Evolutionary conservation across 257 asterid genomes (phyloP).

Genomic region (Nicotiana noctiflora): DNA sequence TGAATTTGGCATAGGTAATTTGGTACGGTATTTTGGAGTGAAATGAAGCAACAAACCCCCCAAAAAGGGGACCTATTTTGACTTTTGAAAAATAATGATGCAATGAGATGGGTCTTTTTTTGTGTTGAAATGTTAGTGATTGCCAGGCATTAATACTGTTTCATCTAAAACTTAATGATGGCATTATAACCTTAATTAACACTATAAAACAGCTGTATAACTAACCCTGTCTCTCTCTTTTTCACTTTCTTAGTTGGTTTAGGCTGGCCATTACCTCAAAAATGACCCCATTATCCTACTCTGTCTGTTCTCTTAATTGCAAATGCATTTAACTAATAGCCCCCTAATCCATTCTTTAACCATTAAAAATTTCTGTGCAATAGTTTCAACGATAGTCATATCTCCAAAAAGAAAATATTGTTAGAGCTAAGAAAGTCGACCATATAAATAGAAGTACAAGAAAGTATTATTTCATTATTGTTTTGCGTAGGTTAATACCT

Average conservation of each 20-base stretch:
- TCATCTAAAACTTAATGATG: not conserved
- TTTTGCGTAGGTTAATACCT: too few relatives aligned
- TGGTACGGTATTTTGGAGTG: not conserved
- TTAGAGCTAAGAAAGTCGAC: too few relatives aligned
- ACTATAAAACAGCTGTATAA: conserved; percentile 7
- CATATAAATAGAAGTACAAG: too few relatives aligned
- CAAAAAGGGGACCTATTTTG: not conserved
- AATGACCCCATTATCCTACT: not conserved
- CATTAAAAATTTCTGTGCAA: not conserved
- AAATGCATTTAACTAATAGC: not conserved
- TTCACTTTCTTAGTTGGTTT: conserved; percentile 11
- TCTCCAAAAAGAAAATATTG: not conserved
- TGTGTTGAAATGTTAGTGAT: not conserved
- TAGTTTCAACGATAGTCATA: not conserved
- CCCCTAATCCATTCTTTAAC: not conserved
- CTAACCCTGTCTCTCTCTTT: not conserved
- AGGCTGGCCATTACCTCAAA: conserved; percentile 9
- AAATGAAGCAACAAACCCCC: not conserved
- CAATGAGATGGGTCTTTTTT: not conserved
- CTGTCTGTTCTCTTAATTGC: not conserved
- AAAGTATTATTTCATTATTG: too few relatives aligned
- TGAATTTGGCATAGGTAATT: conserved; percentile 10
- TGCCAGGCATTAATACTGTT: conserved; percentile 4
- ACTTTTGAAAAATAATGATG: conserved; percentile 7
- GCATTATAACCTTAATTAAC: conserved; percentile 11